Conservation (phyloP, 1,139 yeast species). For the Nakaseomyces uthaithaninus region DNA sequence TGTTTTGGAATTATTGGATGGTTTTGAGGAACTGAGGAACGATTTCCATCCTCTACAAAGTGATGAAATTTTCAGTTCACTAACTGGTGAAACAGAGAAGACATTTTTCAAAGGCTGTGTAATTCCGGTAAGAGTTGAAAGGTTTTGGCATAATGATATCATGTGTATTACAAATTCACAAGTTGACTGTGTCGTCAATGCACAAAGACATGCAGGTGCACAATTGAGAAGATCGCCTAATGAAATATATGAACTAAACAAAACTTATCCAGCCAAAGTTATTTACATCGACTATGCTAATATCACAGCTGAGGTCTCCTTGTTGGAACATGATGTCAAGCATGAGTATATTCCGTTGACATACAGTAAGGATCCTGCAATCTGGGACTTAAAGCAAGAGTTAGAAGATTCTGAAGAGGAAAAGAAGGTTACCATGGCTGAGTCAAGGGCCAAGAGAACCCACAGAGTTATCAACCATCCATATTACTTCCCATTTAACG, state of each 20-base stretch:
- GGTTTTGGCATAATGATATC: slow-evolving; percentile 37
- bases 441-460: slow-evolving; percentile 46
- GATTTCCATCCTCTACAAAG: slow-evolving; percentile 60
- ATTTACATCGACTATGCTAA: slow-evolving; percentile 59
- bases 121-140: slow-evolving; percentile 59
- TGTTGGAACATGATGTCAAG: slow-evolving; percentile 57
- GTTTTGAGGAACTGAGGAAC: slow-evolving; percentile 77
- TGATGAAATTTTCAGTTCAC: slow-evolving; percentile 73
- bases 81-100: slow-evolving; percentile 78
- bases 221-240: slow-evolving; percentile 39
- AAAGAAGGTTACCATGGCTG: slow-evolving; percentile 43
- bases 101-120: slow-evolving; percentile 63
- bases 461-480: slow-evolving; percentile 86
- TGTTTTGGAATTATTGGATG: slow-evolving; percentile 78
- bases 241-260: slow-evolving; percentile 52
- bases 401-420: slow-evolving; percentile 54
- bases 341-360: slow-evolving; percentile 45
- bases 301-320: slow-evolving; percentile 67
- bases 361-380: slow-evolving; percentile 48
- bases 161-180: slow-evolving; percentile 68
- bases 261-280: slow-evolving; percentile 80
- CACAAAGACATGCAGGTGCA: slow-evolving; percentile 56
- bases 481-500: slow-evolving; percentile 72
- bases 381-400: slow-evolving; percentile 84
- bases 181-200: slow-evolving; percentile 60